These are phyloP conservation scores for Kickxella alabastrina DNA, from an alignment of 192 early-diverging fungal species.

Conservation along the genomic window DNA sequence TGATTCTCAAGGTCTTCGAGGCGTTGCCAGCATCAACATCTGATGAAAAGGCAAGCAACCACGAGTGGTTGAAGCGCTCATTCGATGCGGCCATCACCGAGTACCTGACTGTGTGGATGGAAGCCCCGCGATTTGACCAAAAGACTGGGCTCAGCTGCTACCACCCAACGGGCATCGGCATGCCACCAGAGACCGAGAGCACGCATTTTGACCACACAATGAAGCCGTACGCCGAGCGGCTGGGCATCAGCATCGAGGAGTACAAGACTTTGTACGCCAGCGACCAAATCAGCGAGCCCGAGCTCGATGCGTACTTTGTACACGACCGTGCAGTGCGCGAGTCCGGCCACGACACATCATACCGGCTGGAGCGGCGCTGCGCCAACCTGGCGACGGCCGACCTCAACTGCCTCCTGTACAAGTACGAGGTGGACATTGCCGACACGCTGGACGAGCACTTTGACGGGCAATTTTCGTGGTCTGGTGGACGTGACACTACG, in stretches of 20 bases:
- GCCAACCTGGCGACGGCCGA: slow-evolving; percentile 92
- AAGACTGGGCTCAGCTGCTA: slow-evolving; percentile 77
- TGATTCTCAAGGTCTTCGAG: slow-evolving; percentile 80
- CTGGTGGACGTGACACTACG: slow-evolving; percentile 46
- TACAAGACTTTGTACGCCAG: slow-evolving; percentile 72
- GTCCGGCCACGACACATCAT: slow-evolving; percentile 96
- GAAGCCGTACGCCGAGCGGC: slow-evolving; percentile 68
- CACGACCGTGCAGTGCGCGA: slow-evolving; percentile 97
- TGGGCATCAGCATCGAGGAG: slow-evolving; percentile 63
- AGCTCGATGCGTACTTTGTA: slow-evolving; percentile 91
- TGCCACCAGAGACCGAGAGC: slow-evolving; percentile 97
- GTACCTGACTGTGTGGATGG: slow-evolving; percentile 90
- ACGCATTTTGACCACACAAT: slow-evolving; percentile 86
- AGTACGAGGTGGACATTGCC: slow-evolving; percentile 92
- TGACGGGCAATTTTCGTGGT: slow-evolving; percentile 51
- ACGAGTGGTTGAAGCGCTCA: slow-evolving; percentile 66
- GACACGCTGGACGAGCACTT: slow-evolving; percentile 62
- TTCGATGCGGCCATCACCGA: slow-evolving; percentile 84
- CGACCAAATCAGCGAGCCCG: slow-evolving; percentile 68
- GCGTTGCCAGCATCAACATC: slow-evolving; percentile 49
- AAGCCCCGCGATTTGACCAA: slow-evolving; percentile 69
- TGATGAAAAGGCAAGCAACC: slow-evolving; percentile 47
- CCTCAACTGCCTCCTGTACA: slow-evolving; percentile 89
- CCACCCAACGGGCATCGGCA: slow-evolving; percentile 84
- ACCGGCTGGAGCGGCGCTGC: slow-evolving; percentile 86